phyloP scores from a whole-genome alignment of 2,329 filamentous ascomycete genomes.

The Calonectria crousiana region DNA sequence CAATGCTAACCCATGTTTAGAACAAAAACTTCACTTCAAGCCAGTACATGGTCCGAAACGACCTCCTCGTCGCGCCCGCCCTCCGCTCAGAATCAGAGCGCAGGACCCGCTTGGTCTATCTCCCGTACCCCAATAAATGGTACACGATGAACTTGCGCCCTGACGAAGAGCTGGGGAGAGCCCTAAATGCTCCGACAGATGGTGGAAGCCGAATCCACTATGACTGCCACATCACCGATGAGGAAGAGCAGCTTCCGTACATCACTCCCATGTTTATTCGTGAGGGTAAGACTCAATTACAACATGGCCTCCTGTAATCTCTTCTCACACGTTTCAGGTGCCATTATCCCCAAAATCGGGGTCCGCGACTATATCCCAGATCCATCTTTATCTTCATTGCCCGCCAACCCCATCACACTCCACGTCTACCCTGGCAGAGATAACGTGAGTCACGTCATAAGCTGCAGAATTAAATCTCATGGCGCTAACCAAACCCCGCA shows the following conservation, averaged over 20 bases:
- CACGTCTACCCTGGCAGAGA: conserved; percentile 12
- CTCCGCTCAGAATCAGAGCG: neutral
- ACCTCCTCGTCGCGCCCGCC: conserved; percentile 9
- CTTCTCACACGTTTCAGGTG: neutral
- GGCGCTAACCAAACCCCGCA: neutral
- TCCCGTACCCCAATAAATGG: conserved; percentile 2
- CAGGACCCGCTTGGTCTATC: neutral
- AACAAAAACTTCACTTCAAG: conserved; percentile 11
- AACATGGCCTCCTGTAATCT: neutral
- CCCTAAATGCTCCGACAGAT: neutral
- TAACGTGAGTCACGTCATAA: neutral
- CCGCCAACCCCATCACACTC: conserved; percentile 8
- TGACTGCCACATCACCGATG: neutral
- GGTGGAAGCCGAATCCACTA: conserved; percentile 9
- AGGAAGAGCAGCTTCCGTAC: conserved; percentile 6
- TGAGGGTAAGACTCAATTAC: neutral
- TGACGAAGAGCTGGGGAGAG: neutral
- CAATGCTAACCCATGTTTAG: neutral
- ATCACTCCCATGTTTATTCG: conserved; percentile 17
- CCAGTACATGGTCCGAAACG: conserved; percentile 15
- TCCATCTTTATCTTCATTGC: neutral
- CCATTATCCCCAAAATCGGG: conserved; percentile 9
- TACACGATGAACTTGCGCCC: conserved; percentile 3
- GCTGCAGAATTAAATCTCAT: neutral
- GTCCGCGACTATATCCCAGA: conserved; percentile 1